phyloP scores from a whole-genome alignment of 2,329 filamentous ascomycete species.

The Alternaria consortialis region DNA sequence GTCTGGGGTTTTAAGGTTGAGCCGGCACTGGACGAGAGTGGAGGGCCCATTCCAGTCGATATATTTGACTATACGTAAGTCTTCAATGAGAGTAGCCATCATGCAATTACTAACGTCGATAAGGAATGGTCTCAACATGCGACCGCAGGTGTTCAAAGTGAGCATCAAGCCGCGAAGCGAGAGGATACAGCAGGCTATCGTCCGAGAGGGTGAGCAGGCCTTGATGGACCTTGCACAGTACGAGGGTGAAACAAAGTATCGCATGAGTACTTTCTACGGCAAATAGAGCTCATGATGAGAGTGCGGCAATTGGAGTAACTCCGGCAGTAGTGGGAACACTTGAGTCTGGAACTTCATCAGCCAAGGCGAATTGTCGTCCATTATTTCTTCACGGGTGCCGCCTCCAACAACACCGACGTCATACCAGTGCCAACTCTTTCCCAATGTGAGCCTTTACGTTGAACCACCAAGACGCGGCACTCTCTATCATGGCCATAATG shows the following conservation, averaged over 20 bases:
- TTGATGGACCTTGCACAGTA: conserved; percentile 62
- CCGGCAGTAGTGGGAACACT: background rate
- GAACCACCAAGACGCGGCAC: background rate
- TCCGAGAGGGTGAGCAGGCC: conserved; percentile 63
- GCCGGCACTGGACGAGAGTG: conserved; percentile 52
- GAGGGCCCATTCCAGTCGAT: conserved; percentile 62
- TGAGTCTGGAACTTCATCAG: background rate
- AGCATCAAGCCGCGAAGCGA: conserved; percentile 61
- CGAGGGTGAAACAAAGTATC: conserved; percentile 66
- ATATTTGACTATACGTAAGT: conserved; percentile 65
- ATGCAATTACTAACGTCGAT: conserved; percentile 10
- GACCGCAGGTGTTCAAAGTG: conserved; percentile 65
- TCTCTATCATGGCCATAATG: background rate
- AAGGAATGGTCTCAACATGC: conserved; percentile 67
- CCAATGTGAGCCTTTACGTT: background rate
- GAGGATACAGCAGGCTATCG: conserved; percentile 60
- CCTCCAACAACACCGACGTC: background rate
- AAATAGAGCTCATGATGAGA: conserved; percentile 12
- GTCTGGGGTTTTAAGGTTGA: conserved; percentile 67
- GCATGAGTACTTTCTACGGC: conserved; percentile 55
- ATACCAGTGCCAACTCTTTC: background rate
- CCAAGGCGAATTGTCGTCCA: background rate
- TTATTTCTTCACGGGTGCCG: background rate
- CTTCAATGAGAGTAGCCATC: background rate
- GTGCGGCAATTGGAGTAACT: background rate